Evolutionary conservation across 2,329 filamentous ascomycete species (phyloP), one percentile per base, ranked within the genome.

Genomic region (Aspergillus niger): DNA sequence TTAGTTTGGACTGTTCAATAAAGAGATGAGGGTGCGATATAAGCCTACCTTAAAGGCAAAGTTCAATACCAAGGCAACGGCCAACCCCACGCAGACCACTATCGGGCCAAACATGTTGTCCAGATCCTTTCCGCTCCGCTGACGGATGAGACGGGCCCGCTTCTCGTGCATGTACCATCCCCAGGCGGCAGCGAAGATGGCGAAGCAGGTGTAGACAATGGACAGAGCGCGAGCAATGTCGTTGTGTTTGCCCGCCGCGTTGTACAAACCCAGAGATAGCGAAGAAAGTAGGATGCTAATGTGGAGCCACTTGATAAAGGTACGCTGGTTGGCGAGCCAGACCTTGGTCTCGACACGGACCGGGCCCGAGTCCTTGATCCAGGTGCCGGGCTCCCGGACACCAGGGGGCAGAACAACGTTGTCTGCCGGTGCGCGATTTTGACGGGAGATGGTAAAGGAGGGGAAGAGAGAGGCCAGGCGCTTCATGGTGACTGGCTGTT

Each of bases 301-400:
- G 76, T 98, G 93, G 81, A 98, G 91, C 95, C 95, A 99, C 77
- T 97, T 98, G 77, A 99, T 89, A 74, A 97, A 99, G 0, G 95
- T 99, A 63, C 95, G 89, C 79, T 99, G 94, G 77, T 99, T 99
- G 57, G 95, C 95, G 59, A 99, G 88, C 94, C 95, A 99, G 30
- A 99, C 94, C 79, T 99, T 99, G 63, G 92, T 92, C 80, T 99
- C 95, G 59, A 99, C 92, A 73, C 92, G 90, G 65, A 98, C 85
- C 38, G 92, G 91, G 3, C 95, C 94, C 36, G 90, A 86, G 77
- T 99, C 96, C 81, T 99, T 99, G 82, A 99, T 91, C 88, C 94
- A 96, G 66, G 87, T 84, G 8, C 85, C 86, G 1, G 95, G 95
- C 72, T 96, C 88, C 22, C 86, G 86, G n/a, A 99, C 91, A 32